These are phyloP conservation scores for Spiromastix sp. DNA, from an alignment of 2,329 filamentous ascomycete genomes.

Conservation along the genomic window DNA sequence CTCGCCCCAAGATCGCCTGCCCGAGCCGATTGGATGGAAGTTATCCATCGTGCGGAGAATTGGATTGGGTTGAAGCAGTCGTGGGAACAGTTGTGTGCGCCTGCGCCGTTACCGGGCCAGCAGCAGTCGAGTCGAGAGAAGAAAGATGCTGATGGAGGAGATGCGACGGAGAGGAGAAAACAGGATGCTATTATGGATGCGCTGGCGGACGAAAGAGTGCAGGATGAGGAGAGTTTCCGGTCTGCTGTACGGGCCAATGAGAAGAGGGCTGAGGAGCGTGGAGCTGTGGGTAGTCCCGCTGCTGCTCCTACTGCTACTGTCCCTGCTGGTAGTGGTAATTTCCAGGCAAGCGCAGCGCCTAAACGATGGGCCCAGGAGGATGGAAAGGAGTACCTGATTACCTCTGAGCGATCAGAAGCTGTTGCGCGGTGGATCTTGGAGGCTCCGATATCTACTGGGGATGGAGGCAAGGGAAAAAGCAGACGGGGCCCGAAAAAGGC, in stretches of 20 bases:
- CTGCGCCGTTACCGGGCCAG: conserved; percentile 42
- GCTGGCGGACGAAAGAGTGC: conserved; percentile 56
- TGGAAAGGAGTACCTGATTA: conserved; percentile 57
- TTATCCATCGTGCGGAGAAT: conserved; percentile 56
- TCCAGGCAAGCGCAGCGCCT: conserved; percentile 8
- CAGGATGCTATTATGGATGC: conserved; percentile 59
- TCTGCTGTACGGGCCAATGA: conserved; percentile 53
- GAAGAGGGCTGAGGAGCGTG: conserved; percentile 33
- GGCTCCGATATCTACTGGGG: conserved; percentile 33
- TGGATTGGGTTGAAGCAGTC: conserved; percentile 55
- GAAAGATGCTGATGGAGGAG: conserved; percentile 39
- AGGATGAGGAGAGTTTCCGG: conserved; percentile 56
- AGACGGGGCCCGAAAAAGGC: conserved; percentile 4
- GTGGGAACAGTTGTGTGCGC: conserved; percentile 63
- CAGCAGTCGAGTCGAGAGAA: conserved; percentile 14
- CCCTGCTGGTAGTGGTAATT: conserved; percentile 15
- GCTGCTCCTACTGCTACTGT: background rate
- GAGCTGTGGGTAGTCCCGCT: background rate
- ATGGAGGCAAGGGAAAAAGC: conserved; percentile 10
- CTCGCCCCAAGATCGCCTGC: conserved; percentile 60
- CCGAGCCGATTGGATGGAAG: conserved; percentile 69
- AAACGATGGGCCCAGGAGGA: conserved; percentile 57
- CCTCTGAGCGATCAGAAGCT: conserved; percentile 57
- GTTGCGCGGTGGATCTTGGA: conserved; percentile 61
- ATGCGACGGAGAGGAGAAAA: conserved; percentile 49